Evolutionary conservation across 768 basidiomycete genomes (phyloP).

Genomic region (Psilocybe azurescens): DNA sequence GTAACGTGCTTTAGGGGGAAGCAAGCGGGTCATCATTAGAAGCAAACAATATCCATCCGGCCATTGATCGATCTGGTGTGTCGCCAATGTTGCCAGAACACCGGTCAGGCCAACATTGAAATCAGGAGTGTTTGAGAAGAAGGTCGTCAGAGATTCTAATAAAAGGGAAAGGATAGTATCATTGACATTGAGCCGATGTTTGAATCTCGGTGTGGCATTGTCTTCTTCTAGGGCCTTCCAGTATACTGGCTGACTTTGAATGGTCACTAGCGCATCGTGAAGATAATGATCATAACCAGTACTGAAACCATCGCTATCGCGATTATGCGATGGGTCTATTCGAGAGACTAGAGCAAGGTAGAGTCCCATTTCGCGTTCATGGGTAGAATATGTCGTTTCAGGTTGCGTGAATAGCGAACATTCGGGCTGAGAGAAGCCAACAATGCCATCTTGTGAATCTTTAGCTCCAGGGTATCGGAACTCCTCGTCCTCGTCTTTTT

Average conservation of each 20-base stretch:
- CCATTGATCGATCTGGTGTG: slow-evolving; percentile 85
- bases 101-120: slow-evolving; percentile 90
- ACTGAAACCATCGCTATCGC: slow-evolving; percentile 77
- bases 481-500: slow-evolving; percentile 58
- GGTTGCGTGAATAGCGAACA: slow-evolving; percentile 60
- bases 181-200: slow-evolving; percentile 80
- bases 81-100: slow-evolving; percentile 76
- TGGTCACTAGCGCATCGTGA: slow-evolving; percentile 70
- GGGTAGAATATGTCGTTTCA: slow-evolving; percentile 76
- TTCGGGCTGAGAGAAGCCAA: slow-evolving; percentile 17
- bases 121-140: slow-evolving; percentile 87
- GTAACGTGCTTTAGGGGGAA: slow-evolving; percentile 9
- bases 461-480: slow-evolving; percentile 49
- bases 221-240: slow-evolving; percentile 44
- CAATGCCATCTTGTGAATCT: slow-evolving; percentile 23
- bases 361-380: slow-evolving; percentile 83
- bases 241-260: slow-evolving; percentile 70
- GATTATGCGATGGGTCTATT: slow-evolving; percentile 70
- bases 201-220: slow-evolving; percentile 41
- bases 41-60: slow-evolving; percentile 87
- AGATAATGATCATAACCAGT: slow-evolving; percentile 88
- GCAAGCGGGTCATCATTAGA: slow-evolving; percentile 38
- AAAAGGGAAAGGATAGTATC: slow-evolving; percentile 77
- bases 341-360: slow-evolving; percentile 82
- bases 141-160: slow-evolving; percentile 72